These are phyloP conservation scores for Haberlea rhodopensis DNA, from an alignment of 257 asterid species.

Conservation along the genomic window DNA sequence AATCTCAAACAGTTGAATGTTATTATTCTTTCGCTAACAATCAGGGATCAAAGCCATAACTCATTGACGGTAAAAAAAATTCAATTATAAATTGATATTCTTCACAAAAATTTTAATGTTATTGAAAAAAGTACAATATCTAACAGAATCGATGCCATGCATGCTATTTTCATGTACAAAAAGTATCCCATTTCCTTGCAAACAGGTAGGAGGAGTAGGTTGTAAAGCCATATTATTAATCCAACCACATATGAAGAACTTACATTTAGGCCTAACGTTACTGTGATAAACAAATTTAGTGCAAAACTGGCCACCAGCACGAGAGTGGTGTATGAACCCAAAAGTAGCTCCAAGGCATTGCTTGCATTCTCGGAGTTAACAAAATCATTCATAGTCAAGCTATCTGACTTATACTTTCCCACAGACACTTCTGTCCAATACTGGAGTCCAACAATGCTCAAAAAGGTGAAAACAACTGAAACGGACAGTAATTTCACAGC, in stretches of 20 bases:
- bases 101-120: not conserved
- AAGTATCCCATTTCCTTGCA: slow-evolving; percentile 13
- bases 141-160: not conserved
- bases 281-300: slow-evolving; percentile 48
- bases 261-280: slow-evolving; percentile 76
- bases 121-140: not conserved
- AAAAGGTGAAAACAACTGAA: slow-evolving; percentile 60
- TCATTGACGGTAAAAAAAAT: too few relatives aligned
- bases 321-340: slow-evolving; percentile 62
- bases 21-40: not conserved
- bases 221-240: not conserved
- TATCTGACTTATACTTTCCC: slow-evolving; percentile 62
- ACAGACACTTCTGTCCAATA: slow-evolving; percentile 66
- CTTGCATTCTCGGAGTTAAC: slow-evolving; percentile 52
- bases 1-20: slow-evolving; percentile 20
- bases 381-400: slow-evolving; percentile 46
- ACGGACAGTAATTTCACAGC: slow-evolving; percentile 67
- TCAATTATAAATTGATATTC: not conserved
- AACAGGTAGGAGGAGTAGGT: slow-evolving; percentile 3
- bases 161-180: slow-evolving; percentile 10
- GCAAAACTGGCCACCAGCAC: slow-evolving; percentile 68
- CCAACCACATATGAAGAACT: not conserved
- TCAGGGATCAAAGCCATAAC: slow-evolving; percentile 7
- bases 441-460: slow-evolving; percentile 72
- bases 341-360: slow-evolving; percentile 52